Conservation (phyloP, 2,329 filamentous ascomycete genomes). For the Zymoseptoria brevis region DNA sequence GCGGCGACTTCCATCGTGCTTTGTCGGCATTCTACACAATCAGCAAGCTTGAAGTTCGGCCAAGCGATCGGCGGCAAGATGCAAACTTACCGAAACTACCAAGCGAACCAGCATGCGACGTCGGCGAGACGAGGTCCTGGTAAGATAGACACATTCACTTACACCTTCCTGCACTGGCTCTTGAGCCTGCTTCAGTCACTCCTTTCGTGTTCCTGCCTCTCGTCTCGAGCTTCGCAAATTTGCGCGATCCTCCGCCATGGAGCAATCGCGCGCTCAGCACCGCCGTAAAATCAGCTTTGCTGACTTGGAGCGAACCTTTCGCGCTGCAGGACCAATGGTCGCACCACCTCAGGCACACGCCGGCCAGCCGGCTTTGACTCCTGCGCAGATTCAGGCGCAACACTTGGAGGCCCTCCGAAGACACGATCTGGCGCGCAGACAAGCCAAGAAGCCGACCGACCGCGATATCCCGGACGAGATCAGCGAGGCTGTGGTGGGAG, state of each 20-base stretch:
- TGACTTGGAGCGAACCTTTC: constrained; percentile 42
- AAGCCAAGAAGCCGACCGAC: constrained; percentile 85
- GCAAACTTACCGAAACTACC: constrained; percentile 34
- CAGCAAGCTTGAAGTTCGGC: constrained; percentile 4
- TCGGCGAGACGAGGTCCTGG: constrained; percentile 37
- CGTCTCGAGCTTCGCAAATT: background rate
- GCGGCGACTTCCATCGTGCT: background rate
- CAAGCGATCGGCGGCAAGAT: constrained; percentile 27
- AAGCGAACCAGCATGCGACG: constrained; percentile 37
- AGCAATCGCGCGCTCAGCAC: constrained; percentile 16
- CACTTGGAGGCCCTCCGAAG: constrained; percentile 35
- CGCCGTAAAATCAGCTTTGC: constrained; percentile 39
- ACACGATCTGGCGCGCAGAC: constrained; percentile 59
- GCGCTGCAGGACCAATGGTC: constrained; percentile 36
- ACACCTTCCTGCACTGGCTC: background rate
- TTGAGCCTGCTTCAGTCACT: background rate
- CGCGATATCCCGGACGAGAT: constrained; percentile 82
- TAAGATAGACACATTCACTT: constrained; percentile 22
- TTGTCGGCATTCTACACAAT: constrained; percentile 1
- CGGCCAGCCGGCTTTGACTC: constrained; percentile 40
- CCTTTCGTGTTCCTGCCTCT: background rate
- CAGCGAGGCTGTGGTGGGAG: constrained; percentile 72
- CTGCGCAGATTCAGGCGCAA: constrained; percentile 41
- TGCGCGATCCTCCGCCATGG: constrained; percentile 9
- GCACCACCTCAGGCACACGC: constrained; percentile 23